Percentiles rank a stretch among this genome's conserved stretches.
Conservation (phyloP, 2,329 filamentous ascomycete species). For the Arthrobotrys iridis region DNA sequence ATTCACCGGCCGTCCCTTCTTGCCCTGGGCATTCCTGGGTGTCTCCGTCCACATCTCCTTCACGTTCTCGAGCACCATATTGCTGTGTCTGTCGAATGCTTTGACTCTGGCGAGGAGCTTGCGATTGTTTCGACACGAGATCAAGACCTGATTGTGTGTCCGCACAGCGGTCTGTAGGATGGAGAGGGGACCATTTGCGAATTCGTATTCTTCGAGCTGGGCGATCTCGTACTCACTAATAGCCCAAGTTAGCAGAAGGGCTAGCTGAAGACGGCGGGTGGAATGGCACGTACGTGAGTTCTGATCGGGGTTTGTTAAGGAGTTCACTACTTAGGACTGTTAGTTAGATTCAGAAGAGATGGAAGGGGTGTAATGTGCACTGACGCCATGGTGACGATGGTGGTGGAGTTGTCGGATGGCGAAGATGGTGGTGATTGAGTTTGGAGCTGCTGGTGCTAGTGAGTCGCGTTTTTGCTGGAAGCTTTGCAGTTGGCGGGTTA, state of each 20-base stretch:
- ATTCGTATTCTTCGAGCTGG: conserved; percentile 77
- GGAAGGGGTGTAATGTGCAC: background rate
- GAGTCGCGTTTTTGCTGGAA: conserved; percentile 51
- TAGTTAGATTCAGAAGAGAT: background rate
- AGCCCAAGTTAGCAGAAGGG: conserved; percentile 53
- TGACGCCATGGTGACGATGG: conserved; percentile 44
- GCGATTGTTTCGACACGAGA: conserved; percentile 97
- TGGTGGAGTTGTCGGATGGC: background rate
- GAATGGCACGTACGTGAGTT: conserved; percentile 79
- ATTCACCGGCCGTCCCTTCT: conserved; percentile 90
- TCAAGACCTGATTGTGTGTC: conserved; percentile 93
- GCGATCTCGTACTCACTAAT: conserved; percentile 88
- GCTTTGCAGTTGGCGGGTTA: conserved; percentile 46
- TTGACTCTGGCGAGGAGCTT: conserved; percentile 97
- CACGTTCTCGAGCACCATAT: conserved; percentile 97
- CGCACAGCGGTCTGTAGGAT: conserved; percentile 97
- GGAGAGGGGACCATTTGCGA: conserved; percentile 82
- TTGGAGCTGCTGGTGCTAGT: background rate
- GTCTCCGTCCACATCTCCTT: conserved; percentile 99
- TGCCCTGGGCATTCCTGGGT: conserved; percentile 80
- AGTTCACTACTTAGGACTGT: conserved; percentile 73
- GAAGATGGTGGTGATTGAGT: background rate
- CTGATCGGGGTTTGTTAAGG: conserved; percentile 84
- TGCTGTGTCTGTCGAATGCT: conserved; percentile 98
- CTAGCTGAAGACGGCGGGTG: background rate